Percentiles rank a stretch among this genome's conserved stretches.
Evolutionary conservation across 371 early-diverging fungal species (phyloP).

Genomic region (Mucor plumbeus): DNA sequence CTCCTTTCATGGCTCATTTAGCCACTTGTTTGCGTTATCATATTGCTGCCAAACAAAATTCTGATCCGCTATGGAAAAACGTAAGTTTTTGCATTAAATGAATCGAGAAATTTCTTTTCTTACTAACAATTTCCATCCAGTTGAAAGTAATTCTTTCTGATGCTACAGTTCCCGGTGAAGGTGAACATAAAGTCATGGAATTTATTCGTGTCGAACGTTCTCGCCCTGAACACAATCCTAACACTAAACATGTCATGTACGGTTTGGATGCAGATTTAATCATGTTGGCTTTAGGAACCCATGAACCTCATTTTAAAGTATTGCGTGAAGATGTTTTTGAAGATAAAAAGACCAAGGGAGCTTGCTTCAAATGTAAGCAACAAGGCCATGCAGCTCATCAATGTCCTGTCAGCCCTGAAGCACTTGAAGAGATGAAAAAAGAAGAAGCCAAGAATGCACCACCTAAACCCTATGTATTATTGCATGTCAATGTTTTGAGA

Average conservation of each 20-base stretch:
- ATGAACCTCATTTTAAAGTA: conserved; percentile 96
- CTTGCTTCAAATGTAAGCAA: conserved; percentile 85
- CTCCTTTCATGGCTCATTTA: conserved; percentile 97
- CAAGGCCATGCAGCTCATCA: conserved; percentile 81
- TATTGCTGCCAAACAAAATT: conserved; percentile 87
- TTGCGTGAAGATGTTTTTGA: conserved; percentile 97
- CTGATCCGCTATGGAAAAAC: conserved; percentile 90
- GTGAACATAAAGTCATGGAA: conserved; percentile 99
- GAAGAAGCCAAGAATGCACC: conserved; percentile 64
- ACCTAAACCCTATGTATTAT: conserved; percentile 89
- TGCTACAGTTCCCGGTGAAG: conserved; percentile 98
- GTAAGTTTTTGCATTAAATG: conserved; percentile 41
- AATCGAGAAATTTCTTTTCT: background rate
- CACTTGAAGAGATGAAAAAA: conserved; percentile 26
- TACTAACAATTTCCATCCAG: conserved; percentile 35
- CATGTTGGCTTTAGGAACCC: conserved; percentile 98
- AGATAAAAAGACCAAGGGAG: conserved; percentile 59
- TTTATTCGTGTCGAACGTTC: conserved; percentile 91
- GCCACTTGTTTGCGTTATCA: conserved; percentile 89
- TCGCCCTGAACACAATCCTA: conserved; percentile 82
- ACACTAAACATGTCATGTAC: conserved; percentile 95
- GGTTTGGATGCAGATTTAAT: conserved; percentile 99
- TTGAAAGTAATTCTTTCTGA: conserved; percentile 94
- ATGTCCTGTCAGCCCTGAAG: conserved; percentile 68
- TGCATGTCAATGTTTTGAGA: conserved; percentile 87